A percentile compares a stretch with the other conserved stretches of the same genome.
Conservation (phyloP, 768 basidiomycete species). For the Suillus weaverae region DNA sequence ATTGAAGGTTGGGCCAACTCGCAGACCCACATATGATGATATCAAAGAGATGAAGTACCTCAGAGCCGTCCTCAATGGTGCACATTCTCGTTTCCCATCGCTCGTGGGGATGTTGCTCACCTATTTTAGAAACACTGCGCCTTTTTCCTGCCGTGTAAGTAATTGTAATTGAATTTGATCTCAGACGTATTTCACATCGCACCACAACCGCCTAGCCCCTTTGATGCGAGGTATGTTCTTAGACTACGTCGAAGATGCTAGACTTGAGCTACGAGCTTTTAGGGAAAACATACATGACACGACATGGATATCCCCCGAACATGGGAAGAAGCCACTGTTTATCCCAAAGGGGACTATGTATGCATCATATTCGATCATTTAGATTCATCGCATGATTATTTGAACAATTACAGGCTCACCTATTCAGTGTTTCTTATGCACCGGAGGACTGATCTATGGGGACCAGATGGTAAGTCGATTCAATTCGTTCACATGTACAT, state of each 20-base stretch:
- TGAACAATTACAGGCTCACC: conserved; percentile 18
- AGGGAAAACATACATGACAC: conserved; percentile 27
- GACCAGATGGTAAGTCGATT: conserved; percentile 30
- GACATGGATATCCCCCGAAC: conserved; percentile 22
- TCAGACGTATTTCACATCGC: not conserved
- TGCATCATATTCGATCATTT: not conserved
- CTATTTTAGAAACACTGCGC: conserved; percentile 29
- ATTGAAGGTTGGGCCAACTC: conserved; percentile 33
- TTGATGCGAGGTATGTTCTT: conserved; percentile 31
- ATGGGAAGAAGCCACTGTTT: conserved; percentile 30
- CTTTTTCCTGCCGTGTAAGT: conserved; percentile 36
- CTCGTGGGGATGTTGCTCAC: not conserved
- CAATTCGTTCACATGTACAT: not conserved
- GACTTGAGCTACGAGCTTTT: not conserved
- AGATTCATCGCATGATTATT: not conserved
- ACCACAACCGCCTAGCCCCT: conserved; percentile 24
- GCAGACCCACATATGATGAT: conserved; percentile 41
- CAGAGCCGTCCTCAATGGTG: conserved; percentile 46
- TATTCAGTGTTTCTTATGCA: conserved; percentile 37
- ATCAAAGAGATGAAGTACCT: conserved; percentile 45
- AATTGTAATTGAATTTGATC: not conserved
- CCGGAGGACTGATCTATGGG: conserved; percentile 38
- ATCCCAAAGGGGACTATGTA: conserved; percentile 26
- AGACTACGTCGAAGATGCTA: not conserved
- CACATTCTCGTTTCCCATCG: conserved; percentile 1